Evolutionary conservation across 2,329 filamentous ascomycete species (phyloP).

Genomic region (Didymella segeticola): DNA sequence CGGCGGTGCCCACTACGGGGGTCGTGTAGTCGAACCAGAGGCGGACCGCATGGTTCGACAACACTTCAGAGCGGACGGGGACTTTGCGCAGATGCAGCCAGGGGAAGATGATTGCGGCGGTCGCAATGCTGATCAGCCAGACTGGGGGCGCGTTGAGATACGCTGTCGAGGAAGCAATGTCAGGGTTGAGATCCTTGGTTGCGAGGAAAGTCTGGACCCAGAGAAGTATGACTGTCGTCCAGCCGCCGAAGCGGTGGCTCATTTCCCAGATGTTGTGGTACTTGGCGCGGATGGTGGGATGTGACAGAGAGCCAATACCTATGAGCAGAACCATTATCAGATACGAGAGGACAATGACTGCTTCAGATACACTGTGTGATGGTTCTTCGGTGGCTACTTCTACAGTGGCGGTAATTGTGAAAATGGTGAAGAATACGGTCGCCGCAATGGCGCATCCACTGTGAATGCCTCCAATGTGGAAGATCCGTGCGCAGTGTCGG

Average conservation of each 20-base stretch:
- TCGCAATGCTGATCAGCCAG: conserved; percentile 74
- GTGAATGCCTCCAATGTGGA: conserved; percentile 49
- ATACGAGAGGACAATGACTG: conserved; percentile 40
- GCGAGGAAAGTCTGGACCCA: conserved; percentile 42
- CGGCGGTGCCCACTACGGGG: conserved; percentile 40
- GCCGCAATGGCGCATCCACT: conserved; percentile 46
- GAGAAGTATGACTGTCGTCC: conserved; percentile 45
- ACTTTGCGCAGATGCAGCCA: conserved; percentile 77
- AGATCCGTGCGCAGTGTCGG: conserved; percentile 42
- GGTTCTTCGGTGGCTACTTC: conserved; percentile 29
- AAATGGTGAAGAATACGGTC: conserved; percentile 54
- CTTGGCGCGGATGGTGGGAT: conserved; percentile 39
- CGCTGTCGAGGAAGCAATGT: conserved; percentile 27
- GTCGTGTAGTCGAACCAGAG: conserved; percentile 60
- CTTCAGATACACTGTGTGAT: conserved; percentile 13
- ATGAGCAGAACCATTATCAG: conserved; percentile 39
- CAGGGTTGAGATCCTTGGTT: conserved; percentile 32
- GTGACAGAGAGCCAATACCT: conserved; percentile 38
- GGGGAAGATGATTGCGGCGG: conserved; percentile 72
- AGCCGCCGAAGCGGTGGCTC: conserved; percentile 48
- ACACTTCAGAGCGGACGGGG: conserved; percentile 68
- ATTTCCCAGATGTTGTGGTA: conserved; percentile 47
- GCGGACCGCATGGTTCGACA: conserved; percentile 76
- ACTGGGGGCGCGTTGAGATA: conserved; percentile 52
- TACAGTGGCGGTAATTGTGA: conserved; percentile 47